Base-by-base conservation (phyloP, 106 monocot species). In the Dactylorhiza incarnata region DNA sequence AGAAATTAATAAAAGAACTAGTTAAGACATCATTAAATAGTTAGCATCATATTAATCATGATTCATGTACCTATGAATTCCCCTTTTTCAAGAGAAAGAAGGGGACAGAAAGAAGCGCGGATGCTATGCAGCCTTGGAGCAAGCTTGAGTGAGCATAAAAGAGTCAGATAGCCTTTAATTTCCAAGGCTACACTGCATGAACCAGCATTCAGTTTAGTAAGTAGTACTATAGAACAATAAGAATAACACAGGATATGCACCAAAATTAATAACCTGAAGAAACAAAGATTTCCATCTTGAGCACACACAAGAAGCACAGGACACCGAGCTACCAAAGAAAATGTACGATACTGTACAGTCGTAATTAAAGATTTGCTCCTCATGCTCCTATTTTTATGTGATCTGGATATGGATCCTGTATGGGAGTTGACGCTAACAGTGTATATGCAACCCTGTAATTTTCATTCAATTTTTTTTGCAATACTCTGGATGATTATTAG, bases 1-100 rank as follows among this genome's bases (percentile, higher is more conserved):
- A 2, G n/a, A 16, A 5, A 54, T 54, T 16, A 54, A 16, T 54
- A 54, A 12, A 54, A 54, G 5, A 15, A 2, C n/a, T 54, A 54
- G 15, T 54, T 54, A 54, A 54, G 54, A 54, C 14, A 16, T 54
- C 13, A 54, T 54, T 54, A 59, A 59, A 59, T 20, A 20, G 22
- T 20, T 19, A 59, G 58, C 22, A 59, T 59, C 20, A 59, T 59
- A 20, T 59, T n/a, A 1, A 37, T 66, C 45, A 69, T 45, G 45
- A 66, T 66, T 24, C n/a, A 63, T 59, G 14, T 82, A 96, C 96
- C 96, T 82, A 96, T 84, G 72, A 93, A 96, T 83, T 96, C 93
- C 48, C 96, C 96, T 82, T 96, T 96, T 59, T 96, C 96, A 71
- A 96, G 91, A 20, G 96, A 96, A 77, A 96, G 96, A 7, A 96